Evolutionary conservation across 805 yeast genomes (phyloP).

Genomic region (Wickerhamomyces kurtzmanii): DNA sequence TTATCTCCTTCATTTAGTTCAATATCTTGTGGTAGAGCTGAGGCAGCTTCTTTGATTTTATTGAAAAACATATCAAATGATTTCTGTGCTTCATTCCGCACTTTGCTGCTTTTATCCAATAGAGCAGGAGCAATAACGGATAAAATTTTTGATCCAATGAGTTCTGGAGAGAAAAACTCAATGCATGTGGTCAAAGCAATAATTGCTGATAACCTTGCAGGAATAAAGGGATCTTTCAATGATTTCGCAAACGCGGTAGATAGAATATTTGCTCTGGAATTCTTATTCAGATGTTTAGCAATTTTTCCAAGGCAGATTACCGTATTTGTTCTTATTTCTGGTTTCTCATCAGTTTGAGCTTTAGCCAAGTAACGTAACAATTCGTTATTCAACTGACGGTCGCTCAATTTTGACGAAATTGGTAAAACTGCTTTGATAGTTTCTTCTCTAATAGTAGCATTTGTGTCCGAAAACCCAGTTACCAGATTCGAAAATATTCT

Average conservation of each 20-base stretch:
- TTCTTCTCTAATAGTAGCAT: slow-evolving; percentile 68
- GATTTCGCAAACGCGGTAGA: slow-evolving; percentile 84
- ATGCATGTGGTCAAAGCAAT: slow-evolving; percentile 59
- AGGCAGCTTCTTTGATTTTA: slow-evolving; percentile 39
- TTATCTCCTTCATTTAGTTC: slow-evolving; percentile 9
- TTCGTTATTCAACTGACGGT: slow-evolving; percentile 81
- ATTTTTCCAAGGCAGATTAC: slow-evolving; percentile 60
- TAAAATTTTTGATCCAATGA: slow-evolving; percentile 70
- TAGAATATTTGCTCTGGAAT: slow-evolving; percentile 60
- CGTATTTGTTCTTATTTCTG: slow-evolving; percentile 73
- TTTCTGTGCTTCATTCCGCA: slow-evolving; percentile 62
- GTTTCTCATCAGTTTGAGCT: slow-evolving; percentile 66
- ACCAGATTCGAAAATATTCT: slow-evolving; percentile 57
- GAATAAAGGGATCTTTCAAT: slow-evolving; percentile 67
- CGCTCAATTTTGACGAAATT: slow-evolving; percentile 56
- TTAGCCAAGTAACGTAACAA: slow-evolving; percentile 72
- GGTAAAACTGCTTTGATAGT: slow-evolving; percentile 58
- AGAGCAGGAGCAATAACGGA: slow-evolving; percentile 81
- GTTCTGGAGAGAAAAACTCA: slow-evolving; percentile 60
- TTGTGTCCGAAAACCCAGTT: slow-evolving; percentile 84
- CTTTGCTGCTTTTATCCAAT: slow-evolving; percentile 62
- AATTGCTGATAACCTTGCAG: slow-evolving; percentile 68
- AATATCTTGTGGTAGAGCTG: slow-evolving; percentile 20
- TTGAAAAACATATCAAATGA: slow-evolving; percentile 54
- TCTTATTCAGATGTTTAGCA: slow-evolving; percentile 43